Base-by-base conservation (phyloP, 1,139 yeast species). In the Hemisphaericaspora subhashii region DNA sequence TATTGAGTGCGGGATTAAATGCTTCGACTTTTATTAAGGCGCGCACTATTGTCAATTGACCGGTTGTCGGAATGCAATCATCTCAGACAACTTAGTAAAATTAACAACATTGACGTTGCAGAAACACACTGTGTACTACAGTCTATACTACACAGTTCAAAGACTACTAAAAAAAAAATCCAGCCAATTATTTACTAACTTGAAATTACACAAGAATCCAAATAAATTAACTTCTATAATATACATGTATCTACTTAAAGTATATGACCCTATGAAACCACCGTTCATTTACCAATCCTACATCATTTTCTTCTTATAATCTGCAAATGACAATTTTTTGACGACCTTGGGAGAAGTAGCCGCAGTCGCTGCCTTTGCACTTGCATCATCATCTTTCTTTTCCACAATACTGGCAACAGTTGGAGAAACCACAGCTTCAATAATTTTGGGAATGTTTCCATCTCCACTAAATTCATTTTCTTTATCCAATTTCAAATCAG, bases 311-410 rank as follows among this genome's bases (percentile, higher is more conserved):
- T 79, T 83, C 58, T 81, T 82, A 59, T 86, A 86, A 55, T 86
- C 95, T 1, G 95, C 95, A 62, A 87, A 82, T 25, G 90, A 83
- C 44, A 86, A 65, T 59, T 86, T 85, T 66, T 86, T 86, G 47
- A 74, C 77, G 8, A 67, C 58, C 48, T 53, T 60, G 28, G 49
- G 62, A 30, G 58, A 57, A 5, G 56, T 47, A 9, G 45, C 45
- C 17, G 48, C 41, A 11, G 41, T 11, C 4, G 30, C 25, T 4
- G 18, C 35, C 14, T 24, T 28, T 13, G 34, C 38, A n/a, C 33
- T 28, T 8, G 31, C 32, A 7, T 34, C 28, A 10, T 29, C 18
- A 9, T 28, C 28, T 2, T 27, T 31, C 14, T n/a, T 24, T 13
- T 37, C 39, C 8, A 31, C 35, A 3, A 25, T 29, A 3, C 38